Evolutionary conservation across 2,329 filamentous ascomycete species (phyloP).

Genomic region (Berkeleyomyces basicola): DNA sequence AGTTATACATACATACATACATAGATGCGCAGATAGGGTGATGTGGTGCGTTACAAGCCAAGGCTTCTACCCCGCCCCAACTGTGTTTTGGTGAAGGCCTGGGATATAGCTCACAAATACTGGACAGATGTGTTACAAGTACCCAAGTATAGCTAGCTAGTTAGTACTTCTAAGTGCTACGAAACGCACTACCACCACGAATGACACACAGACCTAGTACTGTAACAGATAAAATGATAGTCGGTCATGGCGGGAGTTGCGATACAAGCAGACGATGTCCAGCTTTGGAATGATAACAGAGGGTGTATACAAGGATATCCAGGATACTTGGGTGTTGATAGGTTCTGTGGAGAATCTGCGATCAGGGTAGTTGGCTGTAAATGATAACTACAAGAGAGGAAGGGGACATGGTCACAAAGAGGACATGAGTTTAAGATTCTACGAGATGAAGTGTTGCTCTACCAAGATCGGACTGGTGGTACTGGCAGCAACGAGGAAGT

Average conservation of each 20-base stretch:
- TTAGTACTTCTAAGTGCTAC: neutral
- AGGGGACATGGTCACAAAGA: no score
- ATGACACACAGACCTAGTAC: neutral
- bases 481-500: neutral
- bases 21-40: neutral
- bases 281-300: neutral
- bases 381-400: neutral
- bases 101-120: neutral
- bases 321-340: neutral
- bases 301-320: neutral
- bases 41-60: neutral
- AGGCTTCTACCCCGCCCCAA: neutral
- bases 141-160: neutral
- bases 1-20: neutral
- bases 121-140: neutral
- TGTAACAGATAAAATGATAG: neutral
- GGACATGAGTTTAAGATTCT: neutral
- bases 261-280: neutral
- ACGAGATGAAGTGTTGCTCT: neutral
- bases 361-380: neutral
- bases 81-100: neutral
- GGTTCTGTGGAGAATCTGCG: conserved; percentile 1
- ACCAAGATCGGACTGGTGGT: neutral
- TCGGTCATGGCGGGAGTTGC: neutral
- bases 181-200: neutral